Base-by-base conservation (phyloP, 2,329 filamentous ascomycete genomes). In the Penicillium vulpinum region DNA sequence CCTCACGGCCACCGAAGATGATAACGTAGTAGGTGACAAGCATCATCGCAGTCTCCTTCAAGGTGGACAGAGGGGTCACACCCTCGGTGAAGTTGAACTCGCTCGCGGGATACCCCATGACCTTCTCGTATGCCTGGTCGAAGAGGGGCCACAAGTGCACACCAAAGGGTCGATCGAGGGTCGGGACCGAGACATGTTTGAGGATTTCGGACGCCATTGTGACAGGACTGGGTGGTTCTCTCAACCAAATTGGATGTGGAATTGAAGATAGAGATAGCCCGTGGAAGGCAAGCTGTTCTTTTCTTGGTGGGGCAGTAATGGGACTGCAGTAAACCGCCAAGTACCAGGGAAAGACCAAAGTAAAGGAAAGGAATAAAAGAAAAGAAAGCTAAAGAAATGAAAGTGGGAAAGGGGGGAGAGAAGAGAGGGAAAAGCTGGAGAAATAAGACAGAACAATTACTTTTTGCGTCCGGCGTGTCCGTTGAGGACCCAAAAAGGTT, bases 71-170 rank as follows among this genome's bases (percentile, higher is more conserved):
- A 60, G 91, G 90, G 29, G 92, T 97, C 75, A 86, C 80, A 70
- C 91, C 91, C 41, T 87, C 83, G 59, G 87, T 82, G 78, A 97
- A 97, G 64, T 84, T 80, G 80, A 97, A 97, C 61, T 97, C 87
- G 66, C 91, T 87, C 60, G 90, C 88, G 63, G 90, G 87, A 78
- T 93, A 96, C 70, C 93, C 93, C 57, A 84, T 83, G 63, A 91
- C 81, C 56, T 82, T 76, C 74, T 89, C 88, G 78, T 89, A 97
- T 67, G 83, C 87, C 81, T 92, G 91, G 80, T 88, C 89, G 84
- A 97, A 97, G 78, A 95, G 86, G 68, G 93, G 91, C 94, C 94
- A 97, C 76, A 97, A 80, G 62, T 90, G 83, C 66, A 97, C 81
- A 75, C 93, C 94, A 71, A 97, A 97, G 33, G 93, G 93, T 63